phyloP scores from a whole-genome alignment of 2,329 filamentous ascomycete species.

The Colletotrichum costaricense region DNA sequence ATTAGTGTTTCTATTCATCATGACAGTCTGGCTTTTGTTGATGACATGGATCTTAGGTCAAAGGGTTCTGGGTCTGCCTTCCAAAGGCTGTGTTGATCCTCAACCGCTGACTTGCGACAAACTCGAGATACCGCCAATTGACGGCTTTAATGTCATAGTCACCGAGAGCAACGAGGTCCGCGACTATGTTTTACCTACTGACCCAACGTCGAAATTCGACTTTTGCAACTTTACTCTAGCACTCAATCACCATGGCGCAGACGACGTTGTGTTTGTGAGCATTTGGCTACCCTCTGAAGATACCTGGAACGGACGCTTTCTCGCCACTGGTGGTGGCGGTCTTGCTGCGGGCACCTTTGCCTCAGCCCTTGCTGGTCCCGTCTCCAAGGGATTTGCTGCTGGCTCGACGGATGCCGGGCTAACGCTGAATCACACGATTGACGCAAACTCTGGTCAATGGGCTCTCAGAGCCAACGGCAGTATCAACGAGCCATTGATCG shows the following conservation, averaged over 20 bases:
- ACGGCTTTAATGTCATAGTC: not conserved
- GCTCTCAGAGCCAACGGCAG: not conserved
- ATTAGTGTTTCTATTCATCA: not conserved
- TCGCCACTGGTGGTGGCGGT: slow-evolving; percentile 37
- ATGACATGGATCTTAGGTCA: not conserved
- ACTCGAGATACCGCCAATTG: not conserved
- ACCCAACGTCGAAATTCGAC: not conserved
- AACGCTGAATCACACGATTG: slow-evolving; percentile 28
- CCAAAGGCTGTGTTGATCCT: not conserved
- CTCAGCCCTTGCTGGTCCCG: not conserved
- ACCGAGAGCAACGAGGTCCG: not conserved
- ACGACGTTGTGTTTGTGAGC: slow-evolving; percentile 35
- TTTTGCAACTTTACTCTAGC: slow-evolving; percentile 38
- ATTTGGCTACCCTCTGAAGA: slow-evolving; percentile 35
- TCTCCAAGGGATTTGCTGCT: not conserved
- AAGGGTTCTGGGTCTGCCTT: not conserved
- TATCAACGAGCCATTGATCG: slow-evolving; percentile 41
- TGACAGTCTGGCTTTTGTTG: not conserved
- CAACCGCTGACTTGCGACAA: not conserved
- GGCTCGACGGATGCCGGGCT: slow-evolving; percentile 36
- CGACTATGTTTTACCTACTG: not conserved
- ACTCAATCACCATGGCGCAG: slow-evolving; percentile 27
- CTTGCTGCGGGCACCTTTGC: slow-evolving; percentile 53
- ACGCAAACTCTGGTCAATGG: slow-evolving; percentile 31
- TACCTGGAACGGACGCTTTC: slow-evolving; percentile 40